phyloP scores from a whole-genome alignment of 768 basidiomycete genomes.

The Solioccasus polychromus region DNA sequence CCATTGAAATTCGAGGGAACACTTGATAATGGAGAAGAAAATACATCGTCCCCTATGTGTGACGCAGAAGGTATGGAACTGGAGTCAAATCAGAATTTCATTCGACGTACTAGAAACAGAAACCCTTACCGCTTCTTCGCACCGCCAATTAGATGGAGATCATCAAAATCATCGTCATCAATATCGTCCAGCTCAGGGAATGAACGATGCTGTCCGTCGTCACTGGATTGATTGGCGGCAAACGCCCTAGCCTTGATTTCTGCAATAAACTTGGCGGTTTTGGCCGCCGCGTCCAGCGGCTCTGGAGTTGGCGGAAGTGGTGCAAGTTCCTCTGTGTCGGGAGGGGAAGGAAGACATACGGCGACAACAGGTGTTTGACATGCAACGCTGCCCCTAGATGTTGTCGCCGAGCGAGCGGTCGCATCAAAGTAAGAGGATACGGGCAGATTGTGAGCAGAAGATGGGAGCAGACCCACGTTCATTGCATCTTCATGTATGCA shows the following conservation, averaged over 20 bases:
- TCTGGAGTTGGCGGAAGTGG: slow-evolving; percentile 31
- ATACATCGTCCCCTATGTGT: slow-evolving; percentile 1
- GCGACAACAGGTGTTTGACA: slow-evolving; percentile 13
- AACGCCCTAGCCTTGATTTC: slow-evolving; percentile 62
- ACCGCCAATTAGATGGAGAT: slow-evolving; percentile 14
- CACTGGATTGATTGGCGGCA: slow-evolving; percentile 44
- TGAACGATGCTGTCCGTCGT: slow-evolving; percentile 37
- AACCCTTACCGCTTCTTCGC: slow-evolving; percentile 10
- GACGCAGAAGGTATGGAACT: slow-evolving; percentile 9
- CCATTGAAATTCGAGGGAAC: slow-evolving; percentile 10
- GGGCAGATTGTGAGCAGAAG: slow-evolving; percentile 11
- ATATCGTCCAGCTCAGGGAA: slow-evolving; percentile 48
- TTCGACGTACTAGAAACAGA: not conserved
- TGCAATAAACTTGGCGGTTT: slow-evolving; percentile 58
- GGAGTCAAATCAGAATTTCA: not conserved
- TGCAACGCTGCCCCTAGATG: slow-evolving; percentile 3
- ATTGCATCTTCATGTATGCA: slow-evolving; percentile 10
- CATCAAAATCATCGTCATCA: slow-evolving; percentile 45
- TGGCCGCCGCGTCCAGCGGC: slow-evolving; percentile 34
- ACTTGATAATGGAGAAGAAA: slow-evolving; percentile 25
- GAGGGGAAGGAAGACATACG: slow-evolving; percentile 20
- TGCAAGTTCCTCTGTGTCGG: slow-evolving; percentile 18
- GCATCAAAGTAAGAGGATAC: slow-evolving; percentile 8
- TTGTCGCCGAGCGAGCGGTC: slow-evolving; percentile 1
- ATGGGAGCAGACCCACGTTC: slow-evolving; percentile 13